Evolutionary conservation across 139 green algal genomes (phyloP).

Genomic region (Chlamydomonas incerta): DNA sequence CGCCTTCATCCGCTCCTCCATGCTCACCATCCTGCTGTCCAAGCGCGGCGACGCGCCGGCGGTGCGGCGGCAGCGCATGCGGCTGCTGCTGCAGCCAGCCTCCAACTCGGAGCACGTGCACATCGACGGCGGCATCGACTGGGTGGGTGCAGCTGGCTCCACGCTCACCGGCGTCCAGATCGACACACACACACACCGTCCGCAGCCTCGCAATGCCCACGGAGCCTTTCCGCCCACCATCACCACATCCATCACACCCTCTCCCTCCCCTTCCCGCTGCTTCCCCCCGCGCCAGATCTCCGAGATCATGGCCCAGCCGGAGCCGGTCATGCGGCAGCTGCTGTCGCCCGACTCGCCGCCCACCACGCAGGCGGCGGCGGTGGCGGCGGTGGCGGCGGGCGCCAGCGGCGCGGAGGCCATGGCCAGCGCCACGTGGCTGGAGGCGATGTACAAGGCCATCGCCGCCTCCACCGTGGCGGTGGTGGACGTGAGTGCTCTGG

Average conservation of each 20-base stretch:
- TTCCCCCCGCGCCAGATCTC: not conserved
- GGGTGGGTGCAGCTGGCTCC: slow-evolving; percentile 26
- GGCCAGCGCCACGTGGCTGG: not conserved
- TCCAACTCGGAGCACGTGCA: slow-evolving; percentile 1
- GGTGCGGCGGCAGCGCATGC: slow-evolving; percentile 36
- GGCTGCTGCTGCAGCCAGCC: slow-evolving; percentile 30
- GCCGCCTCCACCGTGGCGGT: slow-evolving; percentile 33
- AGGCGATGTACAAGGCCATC: slow-evolving; percentile 49
- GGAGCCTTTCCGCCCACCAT: too few relatives aligned
- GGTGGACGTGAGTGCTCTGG: slow-evolving; percentile 15
- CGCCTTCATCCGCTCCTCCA: slow-evolving; percentile 30
- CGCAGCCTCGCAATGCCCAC: not conserved
- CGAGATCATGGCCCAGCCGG: slow-evolving; percentile 37
- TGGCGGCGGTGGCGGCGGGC: not conserved
- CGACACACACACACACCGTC: not conserved
- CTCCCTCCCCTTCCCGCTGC: not conserved
- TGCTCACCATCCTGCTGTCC: slow-evolving; percentile 16
- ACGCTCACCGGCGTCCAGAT: too few relatives aligned
- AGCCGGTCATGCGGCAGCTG: not conserved
- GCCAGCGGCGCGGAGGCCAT: not conserved
- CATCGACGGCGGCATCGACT: slow-evolving; percentile 35
- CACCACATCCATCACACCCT: too few relatives aligned
- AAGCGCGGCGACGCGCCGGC: not conserved
- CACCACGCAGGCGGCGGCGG: not conserved
- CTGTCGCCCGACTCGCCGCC: not conserved